A percentile compares a stretch with the other conserved stretches of the same genome.
Conservation (phyloP, 106 monocot species). For the Allium fistulosum region DNA sequence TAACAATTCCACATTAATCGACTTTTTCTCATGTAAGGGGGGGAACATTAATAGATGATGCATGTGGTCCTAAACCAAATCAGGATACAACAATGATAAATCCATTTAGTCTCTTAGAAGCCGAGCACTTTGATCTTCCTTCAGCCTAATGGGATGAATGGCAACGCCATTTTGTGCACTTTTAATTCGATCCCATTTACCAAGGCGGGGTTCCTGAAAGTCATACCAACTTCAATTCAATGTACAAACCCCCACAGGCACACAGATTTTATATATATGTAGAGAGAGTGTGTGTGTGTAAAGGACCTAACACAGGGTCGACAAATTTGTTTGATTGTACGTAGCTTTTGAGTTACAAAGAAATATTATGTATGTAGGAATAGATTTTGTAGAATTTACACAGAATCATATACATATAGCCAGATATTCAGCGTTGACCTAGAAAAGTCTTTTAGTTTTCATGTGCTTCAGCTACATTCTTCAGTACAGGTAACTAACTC, state of each 20-base stretch:
- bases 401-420: no score
- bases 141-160: conserved; percentile 44
- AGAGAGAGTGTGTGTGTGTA: no score
- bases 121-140: conserved; percentile 13
- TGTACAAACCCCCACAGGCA: not conserved
- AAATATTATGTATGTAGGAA: no score
- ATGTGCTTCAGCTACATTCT: not conserved
- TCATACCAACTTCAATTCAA: not conserved
- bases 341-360: not conserved
- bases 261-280: no score
- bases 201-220: conserved; percentile 72
- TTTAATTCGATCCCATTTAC: conserved; percentile 55
- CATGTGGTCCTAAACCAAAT: no score
- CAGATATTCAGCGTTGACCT: no score
- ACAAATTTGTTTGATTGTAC: not conserved
- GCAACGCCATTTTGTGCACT: conserved; percentile 67
- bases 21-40: no score
- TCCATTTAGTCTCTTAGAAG: not conserved
- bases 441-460: not conserved
- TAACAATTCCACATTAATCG: no score
- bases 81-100: no score
- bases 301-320: no score
- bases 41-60: no score
- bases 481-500: not conserved
- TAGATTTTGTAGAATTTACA: no score